These are phyloP conservation scores for Yarrowia porcina DNA, from an alignment of 805 yeast species.

Conservation along the genomic window DNA sequence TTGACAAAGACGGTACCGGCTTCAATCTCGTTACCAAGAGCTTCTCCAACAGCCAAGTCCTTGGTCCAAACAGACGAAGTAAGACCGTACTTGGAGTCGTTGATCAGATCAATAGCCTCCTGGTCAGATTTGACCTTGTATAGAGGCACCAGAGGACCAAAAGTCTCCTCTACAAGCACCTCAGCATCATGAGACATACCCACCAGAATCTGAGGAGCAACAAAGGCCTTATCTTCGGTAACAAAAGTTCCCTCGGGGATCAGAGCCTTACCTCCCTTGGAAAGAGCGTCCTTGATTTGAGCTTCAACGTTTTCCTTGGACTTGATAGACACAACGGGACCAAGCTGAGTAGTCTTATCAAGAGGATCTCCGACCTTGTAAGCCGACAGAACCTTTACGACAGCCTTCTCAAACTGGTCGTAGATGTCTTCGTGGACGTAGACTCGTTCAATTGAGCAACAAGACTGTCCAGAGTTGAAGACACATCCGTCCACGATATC, in stretches of 20 bases:
- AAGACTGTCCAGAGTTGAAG: constrained; percentile 89
- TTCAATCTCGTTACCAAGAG: constrained; percentile 53
- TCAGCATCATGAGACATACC: constrained; percentile 59
- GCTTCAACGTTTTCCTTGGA: constrained; percentile 49
- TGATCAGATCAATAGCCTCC: constrained; percentile 71
- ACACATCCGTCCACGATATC: constrained; percentile 71
- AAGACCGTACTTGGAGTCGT: constrained; percentile 75
- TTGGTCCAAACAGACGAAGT: constrained; percentile 85
- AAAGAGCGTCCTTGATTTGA: constrained; percentile 49
- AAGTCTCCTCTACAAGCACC: constrained; percentile 78
- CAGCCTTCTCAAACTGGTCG: constrained; percentile 60
- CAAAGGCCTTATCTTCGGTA: constrained; percentile 60
- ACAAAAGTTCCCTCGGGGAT: constrained; percentile 54
- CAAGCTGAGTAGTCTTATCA: constrained; percentile 63
- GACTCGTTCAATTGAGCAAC: constrained; percentile 89
- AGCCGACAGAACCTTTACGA: constrained; percentile 47
- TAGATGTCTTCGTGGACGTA: constrained; percentile 73
- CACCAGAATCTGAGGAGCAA: constrained; percentile 75
- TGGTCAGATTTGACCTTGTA: constrained; percentile 68
- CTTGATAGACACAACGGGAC: constrained; percentile 54
- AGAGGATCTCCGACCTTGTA: constrained; percentile 79
- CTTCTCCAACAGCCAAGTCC: constrained; percentile 65
- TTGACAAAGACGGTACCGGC: constrained; percentile 67
- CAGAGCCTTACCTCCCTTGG: constrained; percentile 51
- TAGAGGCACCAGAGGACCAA: constrained; percentile 83